Base-by-base conservation (phyloP, 2,329 filamentous ascomycete genomes). In the Thelonectria olida region DNA sequence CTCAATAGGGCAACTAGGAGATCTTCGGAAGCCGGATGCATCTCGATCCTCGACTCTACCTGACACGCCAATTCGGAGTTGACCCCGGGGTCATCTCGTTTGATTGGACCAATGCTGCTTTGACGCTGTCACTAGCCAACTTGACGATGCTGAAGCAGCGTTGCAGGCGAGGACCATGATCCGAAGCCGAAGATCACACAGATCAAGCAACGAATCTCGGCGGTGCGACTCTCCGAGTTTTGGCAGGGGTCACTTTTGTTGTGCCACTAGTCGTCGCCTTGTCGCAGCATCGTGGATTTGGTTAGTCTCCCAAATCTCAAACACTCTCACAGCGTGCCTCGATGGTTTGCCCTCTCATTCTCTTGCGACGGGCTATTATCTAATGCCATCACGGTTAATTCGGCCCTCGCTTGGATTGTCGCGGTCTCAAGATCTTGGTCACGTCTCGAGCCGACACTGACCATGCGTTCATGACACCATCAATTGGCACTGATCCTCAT, bases 171-270 rank as follows among this genome's bases (percentile, higher is more conserved):
- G 19, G 2, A 45, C 23, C 38, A 22, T 20, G 57, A 56, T 15
- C 42, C 58, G 61, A 62, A 34, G 58, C 49, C 22, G 39, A 13
- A 58, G 44, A 62, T 64, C 62, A 64, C 17, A 64, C 62, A 58
- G n/a, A 25, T 48, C 10, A 17, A 58, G 62, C 54, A 45, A 22
- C 58, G 62, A 47, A 55, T 62, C 38, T 55, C 42, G 45, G 47
- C 13, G 15, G 15, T 34, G 31, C 31, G 31, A 34, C 20, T 47
- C 25, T 8, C 9, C 4, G 34, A 25, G 58, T 62, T 64, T 62
- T 54, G 51, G 41, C 47, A 55, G 52, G 58, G 58, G 34, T 39
- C 4, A 6, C 6, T 22, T n/a, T 23, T 23, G 6, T 17, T 39
- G 23, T 36, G 28, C n/a, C 12, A 20, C 25, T 3, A 48, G 23